These are phyloP conservation scores for Berberis thunbergii DNA, from an alignment of 164 flowering plant genomes.

Conservation along the genomic window DNA sequence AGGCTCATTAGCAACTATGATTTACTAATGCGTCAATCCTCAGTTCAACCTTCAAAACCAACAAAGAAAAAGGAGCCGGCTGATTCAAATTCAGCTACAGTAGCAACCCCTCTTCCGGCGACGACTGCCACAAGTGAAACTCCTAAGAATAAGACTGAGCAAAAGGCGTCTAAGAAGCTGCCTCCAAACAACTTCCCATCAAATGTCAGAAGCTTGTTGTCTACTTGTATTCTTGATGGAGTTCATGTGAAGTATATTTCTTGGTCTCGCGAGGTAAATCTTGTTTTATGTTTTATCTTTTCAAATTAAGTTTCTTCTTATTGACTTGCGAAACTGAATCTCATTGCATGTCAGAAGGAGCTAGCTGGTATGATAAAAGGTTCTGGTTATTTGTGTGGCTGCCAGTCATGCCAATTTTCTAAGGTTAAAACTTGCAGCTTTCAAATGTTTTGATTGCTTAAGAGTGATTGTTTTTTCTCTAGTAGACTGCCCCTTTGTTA, in stretches of 20 bases:
- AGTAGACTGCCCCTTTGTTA: background rate
- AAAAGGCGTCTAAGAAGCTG: constrained; percentile 8
- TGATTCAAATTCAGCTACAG: constrained; percentile 14
- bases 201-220: no score
- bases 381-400: constrained; percentile 71
- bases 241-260: no score
- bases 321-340: background rate
- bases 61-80: constrained; percentile 17
- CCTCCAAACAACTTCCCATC: no score
- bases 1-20: constrained; percentile 18
- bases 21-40: constrained; percentile 25
- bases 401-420: constrained; percentile 47
- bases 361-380: constrained; percentile 65
- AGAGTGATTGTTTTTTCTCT: background rate
- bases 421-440: constrained; percentile 28
- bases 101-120: constrained; percentile 9
- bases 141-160: constrained; percentile 29
- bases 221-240: no score
- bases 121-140: constrained; percentile 12
- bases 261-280: constrained; percentile 21
- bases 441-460: background rate
- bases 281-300: background rate
- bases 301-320: background rate
- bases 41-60: constrained; percentile 18
- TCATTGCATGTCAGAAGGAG: constrained; percentile 29